Base-by-base conservation (phyloP, 192 early-diverging fungal species). In the Gaertneriomyces sp. region DNA sequence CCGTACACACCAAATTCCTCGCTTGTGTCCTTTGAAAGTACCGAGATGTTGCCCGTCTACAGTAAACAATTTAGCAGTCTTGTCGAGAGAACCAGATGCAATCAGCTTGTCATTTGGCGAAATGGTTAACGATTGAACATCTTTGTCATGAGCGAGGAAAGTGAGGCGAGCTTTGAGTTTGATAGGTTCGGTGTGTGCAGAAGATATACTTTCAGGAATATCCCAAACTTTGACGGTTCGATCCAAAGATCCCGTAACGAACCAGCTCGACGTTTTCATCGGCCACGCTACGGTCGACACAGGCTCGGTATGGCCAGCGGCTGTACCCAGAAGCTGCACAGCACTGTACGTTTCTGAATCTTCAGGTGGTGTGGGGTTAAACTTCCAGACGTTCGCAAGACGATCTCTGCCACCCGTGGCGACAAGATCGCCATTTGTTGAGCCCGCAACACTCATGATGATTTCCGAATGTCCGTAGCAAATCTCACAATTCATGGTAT, bases 141-240 rank as follows among this genome's bases (percentile, higher is more conserved):
- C 94, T 74, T 92, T 95, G 25, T 95, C 94, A 74, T 99, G 97
- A 0, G 95, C 95, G 66, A 90, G 86, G 73, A 94, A 83, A 7
- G 97, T 99, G 74, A 89, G 96, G 14, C 84, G 76, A 0, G 94
- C 79, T 60, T 81, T 83, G 50, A 85, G 79, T 38, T 80, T 84
- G 45, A 65, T 63, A 12, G 61, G 66, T 45, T 73, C 71, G 16
- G 49, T 38, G 16, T 42, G 9, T 12, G 45, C 40, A 9, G 16
- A 45, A 40, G 63, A 16, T 45, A 43, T 59, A 20, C 53, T 61
- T 17, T 64, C 58, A 42, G 79, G 74, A 43, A 94, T 61, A 55
- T 97, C 90, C 95, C 97, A 96, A 61, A 84, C 80, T 71, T 99
- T 98, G 66, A 98, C 83, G 0, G 97, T 99, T 44, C 95, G 89